Evolutionary conservation across 2,329 filamentous ascomycete genomes (phyloP).

Genomic region (Huntiella abstrusa): DNA sequence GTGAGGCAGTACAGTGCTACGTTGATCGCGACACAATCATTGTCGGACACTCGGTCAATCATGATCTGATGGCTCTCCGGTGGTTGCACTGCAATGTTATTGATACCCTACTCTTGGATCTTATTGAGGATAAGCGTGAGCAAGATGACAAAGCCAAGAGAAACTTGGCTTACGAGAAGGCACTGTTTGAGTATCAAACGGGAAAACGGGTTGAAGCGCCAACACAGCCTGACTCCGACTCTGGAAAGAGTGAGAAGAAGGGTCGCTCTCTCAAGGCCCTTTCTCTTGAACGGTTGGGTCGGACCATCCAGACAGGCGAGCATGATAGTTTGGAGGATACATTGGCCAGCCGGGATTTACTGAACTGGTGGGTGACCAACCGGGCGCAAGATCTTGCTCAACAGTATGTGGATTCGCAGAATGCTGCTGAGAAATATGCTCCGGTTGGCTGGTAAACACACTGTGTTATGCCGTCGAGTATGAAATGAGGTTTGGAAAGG

Average conservation of each 20-base stretch:
- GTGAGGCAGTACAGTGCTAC: slow-evolving; percentile 24
- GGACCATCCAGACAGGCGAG: slow-evolving; percentile 21
- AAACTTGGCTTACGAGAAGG: slow-evolving; percentile 9
- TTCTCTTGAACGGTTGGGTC: slow-evolving; percentile 19
- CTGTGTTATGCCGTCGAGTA: too few species aligned
- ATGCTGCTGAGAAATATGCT: background rate
- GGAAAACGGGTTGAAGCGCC: background rate
- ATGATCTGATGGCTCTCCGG: slow-evolving; percentile 26
- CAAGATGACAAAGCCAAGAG: slow-evolving; percentile 5
- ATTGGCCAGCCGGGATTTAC: slow-evolving; percentile 23
- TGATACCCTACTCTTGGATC: slow-evolving; percentile 25
- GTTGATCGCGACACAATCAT: slow-evolving; percentile 28
- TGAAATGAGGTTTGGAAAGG: too few species aligned
- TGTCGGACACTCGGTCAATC: slow-evolving; percentile 25
- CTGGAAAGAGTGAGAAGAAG: slow-evolving; percentile 8
- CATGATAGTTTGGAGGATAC: slow-evolving; percentile 29
- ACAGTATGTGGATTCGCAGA: background rate
- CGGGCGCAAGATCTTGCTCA: background rate
- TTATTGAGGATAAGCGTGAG: slow-evolving; percentile 9
- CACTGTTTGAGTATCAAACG: background rate
- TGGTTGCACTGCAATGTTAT: slow-evolving; percentile 28
- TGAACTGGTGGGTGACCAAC: slow-evolving; percentile 20
- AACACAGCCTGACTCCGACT: background rate
- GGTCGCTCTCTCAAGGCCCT: slow-evolving; percentile 24
- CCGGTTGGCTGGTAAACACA: background rate